Evolutionary conservation across 192 early-diverging fungal genomes (phyloP).

Genomic region (Mortierella claussenii): DNA sequence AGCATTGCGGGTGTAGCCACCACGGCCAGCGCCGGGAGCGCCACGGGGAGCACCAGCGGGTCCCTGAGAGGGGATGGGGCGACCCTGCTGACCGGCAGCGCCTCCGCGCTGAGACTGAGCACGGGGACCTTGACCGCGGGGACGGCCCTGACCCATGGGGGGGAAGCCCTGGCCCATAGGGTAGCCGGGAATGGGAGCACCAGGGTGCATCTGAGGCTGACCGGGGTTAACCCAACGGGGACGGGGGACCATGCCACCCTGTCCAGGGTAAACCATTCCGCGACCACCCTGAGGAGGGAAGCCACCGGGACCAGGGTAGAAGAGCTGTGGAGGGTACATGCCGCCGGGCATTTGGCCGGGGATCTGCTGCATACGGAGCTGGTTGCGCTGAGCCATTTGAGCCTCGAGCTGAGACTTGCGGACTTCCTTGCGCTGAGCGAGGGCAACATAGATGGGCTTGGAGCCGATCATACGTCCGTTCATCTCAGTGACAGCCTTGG

Average conservation of each 20-base stretch:
- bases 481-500: slow-evolving; percentile 98
- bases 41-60: slow-evolving; percentile 52
- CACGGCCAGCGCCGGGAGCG: slow-evolving; percentile 44
- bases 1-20: slow-evolving; percentile 51
- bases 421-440: slow-evolving; percentile 98
- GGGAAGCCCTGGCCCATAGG: slow-evolving; percentile 61
- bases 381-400: slow-evolving; percentile 91
- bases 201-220: slow-evolving; percentile 60
- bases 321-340: slow-evolving; percentile 61
- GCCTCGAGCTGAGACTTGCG: slow-evolving; percentile 96
- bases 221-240: slow-evolving; percentile 60
- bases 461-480: slow-evolving; percentile 93
- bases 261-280: slow-evolving; percentile 56
- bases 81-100: slow-evolving; percentile 54
- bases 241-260: slow-evolving; percentile 56
- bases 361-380: slow-evolving; percentile 82
- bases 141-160: slow-evolving; percentile 67
- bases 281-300: slow-evolving; percentile 54
- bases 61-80: slow-evolving; percentile 49
- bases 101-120: slow-evolving; percentile 61
- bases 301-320: slow-evolving; percentile 51
- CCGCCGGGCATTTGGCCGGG: slow-evolving; percentile 62
- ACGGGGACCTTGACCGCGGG: slow-evolving; percentile 60
- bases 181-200: slow-evolving; percentile 53
- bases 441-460: slow-evolving; percentile 98